Evolutionary conservation across 306 rosid genomes (phyloP), one percentile per base, ranked within the genome.

Genomic region (Sophora flavescens): DNA sequence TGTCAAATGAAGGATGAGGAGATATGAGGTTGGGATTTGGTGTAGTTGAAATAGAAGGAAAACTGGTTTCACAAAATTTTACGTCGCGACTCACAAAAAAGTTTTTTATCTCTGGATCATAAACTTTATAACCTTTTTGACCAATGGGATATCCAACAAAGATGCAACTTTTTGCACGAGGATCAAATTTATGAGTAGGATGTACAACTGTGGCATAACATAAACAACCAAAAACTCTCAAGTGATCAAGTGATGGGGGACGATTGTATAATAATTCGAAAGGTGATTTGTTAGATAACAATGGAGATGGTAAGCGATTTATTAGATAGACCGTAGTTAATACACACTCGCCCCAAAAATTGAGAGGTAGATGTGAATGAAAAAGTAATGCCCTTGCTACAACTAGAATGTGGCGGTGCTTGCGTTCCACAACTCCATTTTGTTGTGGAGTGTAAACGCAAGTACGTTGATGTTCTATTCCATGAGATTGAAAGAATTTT

Each of bases 361-460:
- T 30, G 0, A 66, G 33, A 0, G 76, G 76, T 72, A 82, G 38
- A 4, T 72, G 30, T 2, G 72, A 72, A 36, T 78, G 62, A 4
- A 81, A 63, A 8, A 30, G 58, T 8, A 76, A 56, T 10, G 67
- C 74, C 4, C 51, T 39, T 9, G 22, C 22, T 22, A 22, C 22
- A 22, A 74, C 81, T 8, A 82, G 56, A 52, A 82, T 68, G 54
- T 63, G 82, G n/a, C 50, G 26, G 11, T 76, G 85, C 6, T 82
- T 77, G 16, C 59, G 1, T 71, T 82, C 79, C 0, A 72, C 76
- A 0, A 80, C 76, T 4, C 75, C 79, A 74, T 73, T 80, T 74
- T 80, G 76, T 65, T 80, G 70, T 7, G 65, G 70, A 4, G 79
- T 75, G 69, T 70, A 78, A 26, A 82, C 60, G 16, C 60, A 82